Evolutionary conservation across 2,329 filamentous ascomycete genomes (phyloP), one percentile per base, ranked within the genome.

Genomic region (Fusarium tjaetaba): DNA sequence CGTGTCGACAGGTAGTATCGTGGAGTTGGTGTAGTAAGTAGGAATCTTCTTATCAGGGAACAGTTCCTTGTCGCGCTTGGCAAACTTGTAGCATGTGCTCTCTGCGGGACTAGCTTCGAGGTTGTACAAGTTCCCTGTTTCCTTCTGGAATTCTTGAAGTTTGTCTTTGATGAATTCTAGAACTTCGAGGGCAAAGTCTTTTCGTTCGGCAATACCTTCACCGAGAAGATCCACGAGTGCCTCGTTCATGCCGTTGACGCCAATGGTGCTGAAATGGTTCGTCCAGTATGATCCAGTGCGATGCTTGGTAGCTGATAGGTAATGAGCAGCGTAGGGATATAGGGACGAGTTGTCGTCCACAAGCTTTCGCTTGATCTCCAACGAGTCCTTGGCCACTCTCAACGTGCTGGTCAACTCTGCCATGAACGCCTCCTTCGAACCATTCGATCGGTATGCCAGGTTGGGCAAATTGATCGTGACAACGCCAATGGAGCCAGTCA

Each of bases 31-130:
- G 55, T 77, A 77, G 39, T 71, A 77, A 0, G 49, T 71, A 0
- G 75, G 76, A 13, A 77, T 76, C 0, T 53, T 1, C 0, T 39
- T 57, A 0, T 43, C 9, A 0, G 76, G 74, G 14, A 77, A 77
- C 1, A 77, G 63, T 1, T 74, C 62, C 7, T 71, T 77, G 18
- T 77, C 76, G 1, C 61, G 39, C 1, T 61, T 67, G 7, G 76
- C 76, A 22, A 77, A 70, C 15, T 77, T 77, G 45, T 77, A 77
- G 28, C 76, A 77, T 24, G 76, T 76, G 13, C 76, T 77, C 26
- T 77, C 76, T 5, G 76, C 75, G 0, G 76, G 76, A 10, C 65
- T 77, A 0, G 76, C 76, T 32, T 77, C 76, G 0, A 77, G 26
- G 7, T 77, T 77, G 22, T 77, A 77, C 0, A 77, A 56, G 5